phyloP scores from a whole-genome alignment of 2,329 filamentous ascomycete genomes.

The Phoma herbarum region DNA sequence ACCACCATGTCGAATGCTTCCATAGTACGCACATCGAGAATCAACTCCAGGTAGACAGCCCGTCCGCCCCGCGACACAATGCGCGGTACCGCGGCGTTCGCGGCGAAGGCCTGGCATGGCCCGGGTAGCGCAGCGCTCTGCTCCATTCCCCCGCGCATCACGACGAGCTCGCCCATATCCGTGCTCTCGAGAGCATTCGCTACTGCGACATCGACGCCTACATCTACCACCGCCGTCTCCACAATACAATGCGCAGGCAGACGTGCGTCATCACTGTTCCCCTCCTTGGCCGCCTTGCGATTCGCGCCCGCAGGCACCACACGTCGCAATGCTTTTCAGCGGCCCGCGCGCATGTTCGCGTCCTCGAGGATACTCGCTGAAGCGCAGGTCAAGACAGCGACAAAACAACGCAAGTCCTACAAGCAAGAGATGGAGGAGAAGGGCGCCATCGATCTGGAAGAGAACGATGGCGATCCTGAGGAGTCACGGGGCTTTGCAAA shows the following conservation, averaged over 20 bases:
- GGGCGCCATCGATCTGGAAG: slow-evolving; percentile 47
- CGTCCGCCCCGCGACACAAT: slow-evolving; percentile 41
- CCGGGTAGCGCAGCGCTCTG: slow-evolving; percentile 47
- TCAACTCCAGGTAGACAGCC: slow-evolving; percentile 34
- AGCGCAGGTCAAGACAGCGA: slow-evolving; percentile 30
- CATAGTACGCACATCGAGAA: slow-evolving; percentile 25
- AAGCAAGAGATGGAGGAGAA: slow-evolving; percentile 51
- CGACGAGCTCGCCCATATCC: slow-evolving; percentile 25
- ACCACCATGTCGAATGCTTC: slow-evolving; percentile 39
- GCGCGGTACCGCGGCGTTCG: slow-evolving; percentile 45
- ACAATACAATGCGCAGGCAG: slow-evolving; percentile 11
- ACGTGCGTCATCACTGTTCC: slow-evolving; percentile 24
- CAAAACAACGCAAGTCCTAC: slow-evolving; percentile 45
- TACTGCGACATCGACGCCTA: slow-evolving; percentile 21
- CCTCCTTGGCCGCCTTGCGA: slow-evolving; percentile 23
- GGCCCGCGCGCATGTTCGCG: slow-evolving; percentile 40
- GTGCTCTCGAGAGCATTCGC: slow-evolving; percentile 27
- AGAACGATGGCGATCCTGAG: slow-evolving; percentile 59
- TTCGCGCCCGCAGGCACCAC: slow-evolving; percentile 30
- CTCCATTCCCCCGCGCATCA: slow-evolving; percentile 42
- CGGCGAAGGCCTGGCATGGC: slow-evolving; percentile 47
- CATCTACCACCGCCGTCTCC: background rate
- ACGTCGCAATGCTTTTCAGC: slow-evolving; percentile 39
- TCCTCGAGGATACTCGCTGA: slow-evolving; percentile 40
- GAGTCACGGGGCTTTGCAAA: slow-evolving; percentile 71